Base-by-base conservation (phyloP, 805 yeast genomes). In the Priceomyces medius region DNA sequence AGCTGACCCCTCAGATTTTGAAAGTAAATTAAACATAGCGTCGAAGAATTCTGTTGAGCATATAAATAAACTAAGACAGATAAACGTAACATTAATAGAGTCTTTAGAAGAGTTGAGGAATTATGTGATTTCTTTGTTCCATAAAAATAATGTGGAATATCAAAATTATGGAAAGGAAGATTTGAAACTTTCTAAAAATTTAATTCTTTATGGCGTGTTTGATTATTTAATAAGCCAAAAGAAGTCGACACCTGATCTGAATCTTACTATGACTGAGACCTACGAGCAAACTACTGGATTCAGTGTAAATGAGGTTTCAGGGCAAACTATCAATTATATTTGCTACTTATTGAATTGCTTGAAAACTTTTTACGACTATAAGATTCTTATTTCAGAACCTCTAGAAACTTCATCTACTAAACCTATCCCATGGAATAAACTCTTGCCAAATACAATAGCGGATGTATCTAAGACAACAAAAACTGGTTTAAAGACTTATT, bases 161-260 rank as follows among this genome's bases (percentile, higher is more conserved):
- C 10, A 4, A 4, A 6, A 17, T 7, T 12, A 12, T 17, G 4
- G 19, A 10, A 7, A 19, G 10, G 14, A 27, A 24, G 29, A 14
- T 12, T 6, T 7, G 7, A 8, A 10, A 5, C 5, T 9, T 10
- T 24, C 41, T 9, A 33, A 29, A 31, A 24, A 36, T n/a, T 27
- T 47, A 12, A 48, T 39, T 2, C n/a, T 47, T 8, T 45, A 37
- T 20, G 46, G 45, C 3, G 20, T 44, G 18, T 47, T 47, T 12
- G 38, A 32, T 3, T 20, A 37, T 28, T 41, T 41, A 16, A 19
- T 41, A 3, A 20, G 26, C 8, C 18, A 34, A 3, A 38, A 35
- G 10, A 13, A 27, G 27, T 7, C n/a, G n/a, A 14, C 40, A 26
- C 5, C 29, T 21, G 24, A 21, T 21, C 24, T 21, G 8, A 21